Evolutionary conservation across 495 filamentous ascomycete genomes (phyloP), one percentile per base, ranked within the genome.

Genomic region (Penicillium robsamsonii): DNA sequence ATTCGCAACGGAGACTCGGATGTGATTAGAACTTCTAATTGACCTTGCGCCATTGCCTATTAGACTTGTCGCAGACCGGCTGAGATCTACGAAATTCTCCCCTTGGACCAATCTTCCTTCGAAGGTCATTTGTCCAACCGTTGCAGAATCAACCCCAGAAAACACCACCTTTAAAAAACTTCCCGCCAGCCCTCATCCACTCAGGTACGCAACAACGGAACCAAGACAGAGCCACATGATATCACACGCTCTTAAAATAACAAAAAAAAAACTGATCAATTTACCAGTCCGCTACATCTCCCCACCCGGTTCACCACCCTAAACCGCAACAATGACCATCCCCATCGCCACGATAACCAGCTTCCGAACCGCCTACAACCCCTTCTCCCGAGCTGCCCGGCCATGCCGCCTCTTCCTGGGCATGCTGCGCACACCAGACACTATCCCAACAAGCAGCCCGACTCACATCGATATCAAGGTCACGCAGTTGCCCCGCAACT

Each of bases 351-450:
- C 73, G 46, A 87, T 98, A 75, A 88, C 91, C 66, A 80, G 88
- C 64, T 86, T 97, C 57, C 81, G 82, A 55, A 86, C 90, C 60
- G 82, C 79, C 65, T 97, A 96, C 87, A 96, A 96, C 74, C 95
- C 95, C 20, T 99, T 97, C 83, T 83, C 81, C 5, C 78, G 81
- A 13, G 75, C 79, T 63, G 80, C 87, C 35, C 90, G 90, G 63
- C 87, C 91, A 30, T 91, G 90, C 31, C 85, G 95, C 12, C 74
- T 92, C 44, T 91, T 99, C 70, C 87, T 97, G 60, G 85, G 89
- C 22, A 80, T 87, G 43, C 86, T 99, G n/a, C 76, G 75, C 61
- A 77, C 69, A 30, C 76, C 76, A 7, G 64, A 66, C 50, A 93
- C 94, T 8, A 82, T 88, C 20, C 84, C 88, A 53, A 87, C 90